Base-by-base conservation (phyloP, 2,329 filamentous ascomycete species). In the Ophiosphaerella narmari region DNA sequence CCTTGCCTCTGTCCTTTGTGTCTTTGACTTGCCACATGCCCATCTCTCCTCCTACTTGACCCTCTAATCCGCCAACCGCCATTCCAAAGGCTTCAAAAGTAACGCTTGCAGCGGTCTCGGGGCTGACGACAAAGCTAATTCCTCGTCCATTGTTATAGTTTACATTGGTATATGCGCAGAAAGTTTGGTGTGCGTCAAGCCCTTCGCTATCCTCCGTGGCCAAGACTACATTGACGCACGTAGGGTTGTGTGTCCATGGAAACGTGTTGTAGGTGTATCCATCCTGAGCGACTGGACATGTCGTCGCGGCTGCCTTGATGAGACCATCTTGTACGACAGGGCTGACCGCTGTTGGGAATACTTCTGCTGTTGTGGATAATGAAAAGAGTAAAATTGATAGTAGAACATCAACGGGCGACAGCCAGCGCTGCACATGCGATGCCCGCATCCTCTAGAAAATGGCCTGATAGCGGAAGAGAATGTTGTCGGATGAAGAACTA, bases 171-270 rank as follows among this genome's bases (percentile, higher is more conserved):
- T 66, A 71, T 8, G 63, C 50, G 50, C 67, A 70, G 39, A 63
- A 65, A 7, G 48, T 58, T 34, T 57, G 41, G 6, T 53, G 43
- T 12, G 26, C 41, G 12, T 31, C 50, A 5, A 43, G 48, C 18
- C 43, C 50, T 18, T 52, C 41, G 9, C 23, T 50, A 32, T 57
- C 48, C 5, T 13, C 37, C 7, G 46, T 37, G 2, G 61, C 53
- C 3, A 63, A 14, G 1, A 58, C 44, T 3, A 51, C 50, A 13
- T 60, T 32, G 2, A 65, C 48, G 32, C 66, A 70, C n/a, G 60
- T 63, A 5, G 66, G 66, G 23, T 58, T 52, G 18, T 66, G 59
- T 6, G 64, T 70, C 65, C 65, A 68, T 4, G 64, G 64, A 26
- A 70, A 70, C 3, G 61, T 60, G 7, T 60, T 51, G 7, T 55